Percentiles rank a stretch among this genome's conserved stretches.
phyloP scores from a whole-genome alignment of 805 yeast species.

The Yarrowia bubula region DNA sequence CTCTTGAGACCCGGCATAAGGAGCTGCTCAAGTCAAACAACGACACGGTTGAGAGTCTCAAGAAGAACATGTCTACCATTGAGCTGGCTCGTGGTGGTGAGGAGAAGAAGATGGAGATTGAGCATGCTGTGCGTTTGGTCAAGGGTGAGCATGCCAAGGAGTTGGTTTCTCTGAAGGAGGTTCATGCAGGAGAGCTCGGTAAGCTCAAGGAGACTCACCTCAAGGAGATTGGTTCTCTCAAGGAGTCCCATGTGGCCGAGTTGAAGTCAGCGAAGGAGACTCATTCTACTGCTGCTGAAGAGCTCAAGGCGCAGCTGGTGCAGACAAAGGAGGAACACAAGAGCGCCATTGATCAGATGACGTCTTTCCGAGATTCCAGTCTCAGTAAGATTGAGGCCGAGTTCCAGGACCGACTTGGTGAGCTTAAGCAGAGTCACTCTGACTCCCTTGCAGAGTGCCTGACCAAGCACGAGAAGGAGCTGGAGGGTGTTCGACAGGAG shows the following conservation, averaged over 20 bases:
- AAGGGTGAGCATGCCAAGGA: neutral
- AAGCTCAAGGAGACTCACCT: neutral
- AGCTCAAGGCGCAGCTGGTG: neutral
- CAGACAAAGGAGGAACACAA: neutral
- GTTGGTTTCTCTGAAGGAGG: neutral
- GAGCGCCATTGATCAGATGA: neutral
- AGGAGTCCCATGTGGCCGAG: neutral
- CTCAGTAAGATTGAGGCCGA: slow-evolving; percentile 1
- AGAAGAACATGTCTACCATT: neutral
- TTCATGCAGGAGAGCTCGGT: neutral
- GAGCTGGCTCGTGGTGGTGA: slow-evolving; percentile 22
- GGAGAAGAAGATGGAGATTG: neutral
- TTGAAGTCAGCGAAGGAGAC: neutral
- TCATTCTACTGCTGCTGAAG: neutral
- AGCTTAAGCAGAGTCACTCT: neutral
- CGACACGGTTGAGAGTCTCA: slow-evolving; percentile 10
- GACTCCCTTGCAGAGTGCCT: neutral
- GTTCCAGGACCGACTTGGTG: neutral
- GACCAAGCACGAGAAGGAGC: neutral
- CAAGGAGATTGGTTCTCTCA: neutral
- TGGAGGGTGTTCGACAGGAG: neutral
- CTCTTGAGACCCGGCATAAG: neutral
- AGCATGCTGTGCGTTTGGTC: neutral
- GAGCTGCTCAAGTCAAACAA: neutral
- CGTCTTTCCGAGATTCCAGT: neutral